Base-by-base conservation (phyloP, 1,284 basidiomycete species). In the Puccinia polysora region DNA sequence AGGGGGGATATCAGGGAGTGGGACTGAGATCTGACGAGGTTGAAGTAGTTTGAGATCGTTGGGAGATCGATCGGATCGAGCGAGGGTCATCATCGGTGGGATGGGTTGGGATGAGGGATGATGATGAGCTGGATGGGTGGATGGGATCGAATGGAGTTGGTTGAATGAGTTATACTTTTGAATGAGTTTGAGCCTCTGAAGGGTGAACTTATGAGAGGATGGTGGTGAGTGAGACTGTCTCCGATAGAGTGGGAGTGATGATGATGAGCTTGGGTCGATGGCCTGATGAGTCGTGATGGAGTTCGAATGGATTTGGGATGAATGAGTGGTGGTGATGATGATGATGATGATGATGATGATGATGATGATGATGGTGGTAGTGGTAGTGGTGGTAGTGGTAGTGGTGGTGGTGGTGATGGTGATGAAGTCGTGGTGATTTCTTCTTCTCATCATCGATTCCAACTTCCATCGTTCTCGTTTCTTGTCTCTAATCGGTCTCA, bases 111-210 rank as follows among this genome's bases (percentile, higher is more conserved):
- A n/a, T n/a, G n/a, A n/a, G n/a, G n/a, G n/a, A n/a, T n/a, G n/a
- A n/a, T n/a, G n/a, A n/a, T n/a, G n/a, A n/a, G n/a, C n/a, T n/a
- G n/a, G n/a, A n/a, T n/a, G n/a, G n/a, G n/a, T n/a, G n/a, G n/a
- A n/a, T n/a, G n/a, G n/a, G n/a, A n/a, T n/a, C n/a, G n/a, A n/a
- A n/a, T n/a, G n/a, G n/a, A n/a, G n/a, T n/a, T n/a, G n/a, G n/a
- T n/a, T n/a, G n/a, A 55, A 15, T 55, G 52, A 55, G 56, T 25
- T 58, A 38, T 58, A 58, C 12, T 58, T 58, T 34, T 12, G 36
- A 23, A 58, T 58, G 56, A 58, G 56, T n/a, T 25, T 58, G 56
- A 58, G 56, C 28, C 56, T 2, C 36, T 58, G 56, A 4, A 25
- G n/a, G n/a, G n/a, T n/a, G n/a, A n/a, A 23, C 36, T 58, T n/a